Base-by-base conservation (phyloP, 2,329 filamentous ascomycete genomes). In the Pseudodiploospora longispora region DNA sequence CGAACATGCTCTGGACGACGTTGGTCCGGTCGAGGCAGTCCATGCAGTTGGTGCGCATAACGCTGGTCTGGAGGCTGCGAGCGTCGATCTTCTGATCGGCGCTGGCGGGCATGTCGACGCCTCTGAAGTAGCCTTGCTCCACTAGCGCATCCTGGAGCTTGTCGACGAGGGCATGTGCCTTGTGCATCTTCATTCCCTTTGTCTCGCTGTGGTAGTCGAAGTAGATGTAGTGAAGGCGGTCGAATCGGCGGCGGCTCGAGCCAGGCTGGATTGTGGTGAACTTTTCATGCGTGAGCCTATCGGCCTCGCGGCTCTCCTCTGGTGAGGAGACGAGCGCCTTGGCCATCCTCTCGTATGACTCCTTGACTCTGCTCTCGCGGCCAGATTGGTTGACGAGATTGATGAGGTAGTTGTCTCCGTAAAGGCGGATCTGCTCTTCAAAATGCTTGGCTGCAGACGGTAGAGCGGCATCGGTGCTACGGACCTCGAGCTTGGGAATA, bases 121-220 rank as follows among this genome's bases (percentile, higher is more conserved):
- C 91, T 50, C 89, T 85, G 75, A 97, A 98, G 68, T 98, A 98
- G 53, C 85, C 82, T 55, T 95, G 89, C 35, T 81, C 78, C 12
- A 82, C 69, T 6, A 98, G 72, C 7, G 84, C 85, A 37, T 87
- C 81, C 41, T 81, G 78, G 42, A 98, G 73, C 59, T 85, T 83
- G 54, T 96, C 86, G 47, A 98, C 74, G 27, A 98, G 76, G 36
- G 94, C 74, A 63, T 91, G 83, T 0, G 91, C 90, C 40, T 90
- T 87, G 63, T 98, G 84, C 86, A 93, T 95, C 59, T 86, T 82
- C 57, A 96, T 75, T 33, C 91, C 91, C 67, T 96, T 96, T 40
- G 94, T 98, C 68, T 98, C 93, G 59, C 84, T 89, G 70, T 98
- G 94, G 64, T 94, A 98, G 68, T 98, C 93, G 61, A 98, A 98